A percentile compares a stretch with the other conserved stretches of the same genome.
Conservation (phyloP, 352 stramenopile species). For the Blastocystis sp. region DNA sequence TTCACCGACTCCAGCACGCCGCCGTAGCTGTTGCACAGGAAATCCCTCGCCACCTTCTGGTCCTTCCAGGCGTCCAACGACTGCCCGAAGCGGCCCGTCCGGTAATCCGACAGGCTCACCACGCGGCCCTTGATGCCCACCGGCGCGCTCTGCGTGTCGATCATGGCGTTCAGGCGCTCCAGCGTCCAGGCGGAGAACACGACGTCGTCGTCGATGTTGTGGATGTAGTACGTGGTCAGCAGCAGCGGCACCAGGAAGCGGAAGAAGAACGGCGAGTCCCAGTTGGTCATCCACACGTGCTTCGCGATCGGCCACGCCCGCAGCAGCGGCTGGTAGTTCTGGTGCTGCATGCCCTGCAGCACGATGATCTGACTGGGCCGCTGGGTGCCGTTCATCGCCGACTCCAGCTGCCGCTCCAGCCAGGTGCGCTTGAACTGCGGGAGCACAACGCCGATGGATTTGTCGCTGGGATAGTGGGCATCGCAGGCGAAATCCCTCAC, state of each 20-base stretch:
- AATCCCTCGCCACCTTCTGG: not conserved
- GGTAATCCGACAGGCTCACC: not conserved
- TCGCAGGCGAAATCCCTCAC: not conserved
- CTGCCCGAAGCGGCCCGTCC: not conserved
- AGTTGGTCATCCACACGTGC: not conserved
- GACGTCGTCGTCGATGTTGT: not conserved
- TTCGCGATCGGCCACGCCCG: not conserved
- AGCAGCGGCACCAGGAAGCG: not conserved
- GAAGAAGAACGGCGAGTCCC: not conserved
- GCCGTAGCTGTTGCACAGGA: not conserved
- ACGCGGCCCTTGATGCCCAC: not conserved
- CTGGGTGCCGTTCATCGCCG: not conserved
- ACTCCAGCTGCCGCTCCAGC: not conserved
- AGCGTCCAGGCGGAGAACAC: not conserved
- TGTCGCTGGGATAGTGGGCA: not conserved
- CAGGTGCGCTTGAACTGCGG: constrained; percentile 33
- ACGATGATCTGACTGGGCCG: not conserved
- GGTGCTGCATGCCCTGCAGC: not conserved
- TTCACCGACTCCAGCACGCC: not conserved
- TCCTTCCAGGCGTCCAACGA: not conserved
- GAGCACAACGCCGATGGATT: not conserved
- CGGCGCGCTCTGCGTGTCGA: not conserved
- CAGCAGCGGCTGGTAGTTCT: not conserved
- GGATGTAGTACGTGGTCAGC: not conserved
- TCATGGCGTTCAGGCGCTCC: not conserved